These are phyloP conservation scores for Jaltomata sinuosa DNA, from an alignment of 257 asterid genomes.

Conservation along the genomic window DNA sequence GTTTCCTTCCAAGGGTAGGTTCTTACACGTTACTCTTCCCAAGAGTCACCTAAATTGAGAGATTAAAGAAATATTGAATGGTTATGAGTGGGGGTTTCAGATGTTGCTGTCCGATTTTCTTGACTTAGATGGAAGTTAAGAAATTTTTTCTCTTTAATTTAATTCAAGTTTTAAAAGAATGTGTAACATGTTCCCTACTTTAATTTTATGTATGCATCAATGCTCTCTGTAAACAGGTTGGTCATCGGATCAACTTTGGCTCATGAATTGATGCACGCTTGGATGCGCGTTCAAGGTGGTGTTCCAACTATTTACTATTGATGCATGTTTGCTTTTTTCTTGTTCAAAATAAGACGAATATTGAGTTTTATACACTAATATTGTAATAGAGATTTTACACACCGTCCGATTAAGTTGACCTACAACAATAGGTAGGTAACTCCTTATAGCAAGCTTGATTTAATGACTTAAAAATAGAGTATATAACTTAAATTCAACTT, in stretches of 20 bases:
- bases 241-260: not conserved
- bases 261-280: not conserved
- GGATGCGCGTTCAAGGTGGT: not conserved
- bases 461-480: not conserved
- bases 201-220: not conserved
- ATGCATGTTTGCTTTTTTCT: not conserved
- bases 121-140: not conserved
- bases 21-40: not conserved
- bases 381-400: not conserved
- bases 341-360: not conserved
- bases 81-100: not conserved
- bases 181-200: not conserved
- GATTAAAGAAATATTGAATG: not conserved
- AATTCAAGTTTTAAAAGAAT: not conserved
- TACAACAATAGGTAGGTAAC: not conserved
- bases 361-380: not conserved
- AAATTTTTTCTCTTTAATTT: not conserved
- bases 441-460: not conserved
- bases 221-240: not conserved
- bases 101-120: not conserved
- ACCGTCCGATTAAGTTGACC: not conserved
- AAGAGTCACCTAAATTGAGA: not conserved
- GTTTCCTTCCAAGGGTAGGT: not conserved
- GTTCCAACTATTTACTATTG: not conserved
- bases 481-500: no score